These are phyloP conservation scores for Rosa rugosa DNA, from an alignment of 306 rosid species.

Conservation along the genomic window DNA sequence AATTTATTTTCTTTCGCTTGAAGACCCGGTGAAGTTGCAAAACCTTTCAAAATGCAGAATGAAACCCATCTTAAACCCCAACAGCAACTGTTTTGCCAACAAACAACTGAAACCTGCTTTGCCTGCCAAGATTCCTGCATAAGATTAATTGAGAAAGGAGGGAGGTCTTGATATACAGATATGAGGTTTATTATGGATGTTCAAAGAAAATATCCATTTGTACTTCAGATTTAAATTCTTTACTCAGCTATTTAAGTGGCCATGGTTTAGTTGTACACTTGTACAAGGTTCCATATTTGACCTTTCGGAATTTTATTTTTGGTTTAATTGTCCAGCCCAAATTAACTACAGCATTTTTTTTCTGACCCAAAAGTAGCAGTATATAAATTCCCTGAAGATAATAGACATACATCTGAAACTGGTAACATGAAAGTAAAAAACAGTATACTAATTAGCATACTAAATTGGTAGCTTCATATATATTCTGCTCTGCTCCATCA, in stretches of 20 bases:
- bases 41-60: neutral
- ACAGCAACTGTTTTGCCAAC: neutral
- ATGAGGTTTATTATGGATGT: neutral
- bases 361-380: neutral
- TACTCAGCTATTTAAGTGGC: neutral
- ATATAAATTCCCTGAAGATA: neutral
- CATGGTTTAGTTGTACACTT: neutral
- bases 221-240: neutral
- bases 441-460: neutral
- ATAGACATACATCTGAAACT: neutral
- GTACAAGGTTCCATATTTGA: too few relatives aligned
- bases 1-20: constrained; percentile 38
- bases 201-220: neutral
- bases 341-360: too few relatives aligned
- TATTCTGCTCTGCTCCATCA: neutral
- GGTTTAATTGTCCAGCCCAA: too few relatives aligned
- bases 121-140: neutral
- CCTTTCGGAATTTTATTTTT: too few relatives aligned
- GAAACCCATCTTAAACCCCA: neutral
- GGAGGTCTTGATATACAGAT: neutral
- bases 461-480: neutral
- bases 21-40: neutral
- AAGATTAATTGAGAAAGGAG: neutral
- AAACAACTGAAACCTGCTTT: neutral
- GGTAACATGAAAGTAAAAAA: neutral